A percentile compares a stretch with the other conserved stretches of the same genome.
Evolutionary conservation across 176 grass and related monocot genomes (phyloP).

Genomic region (Phoenix roebelenii): DNA sequence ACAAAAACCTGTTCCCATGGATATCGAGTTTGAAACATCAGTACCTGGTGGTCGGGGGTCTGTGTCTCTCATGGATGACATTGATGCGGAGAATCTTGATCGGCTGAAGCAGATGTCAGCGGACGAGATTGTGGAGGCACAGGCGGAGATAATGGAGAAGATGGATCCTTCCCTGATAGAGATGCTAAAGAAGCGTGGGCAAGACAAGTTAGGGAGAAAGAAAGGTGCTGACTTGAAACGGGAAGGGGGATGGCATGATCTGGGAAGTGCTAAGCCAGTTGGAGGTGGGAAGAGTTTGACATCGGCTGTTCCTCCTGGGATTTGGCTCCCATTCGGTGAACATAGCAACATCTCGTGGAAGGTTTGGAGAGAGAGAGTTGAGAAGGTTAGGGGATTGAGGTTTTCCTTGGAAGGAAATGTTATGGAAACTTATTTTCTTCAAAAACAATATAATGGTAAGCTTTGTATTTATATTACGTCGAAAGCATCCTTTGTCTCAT

Average conservation of each 20-base stretch:
- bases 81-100: slow-evolving; percentile 53
- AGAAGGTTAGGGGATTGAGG: slow-evolving; percentile 53
- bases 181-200: slow-evolving; percentile 48
- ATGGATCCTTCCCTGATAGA: slow-evolving; percentile 65
- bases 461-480: no score
- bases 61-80: slow-evolving; percentile 42
- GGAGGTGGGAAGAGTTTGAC: slow-evolving; percentile 18
- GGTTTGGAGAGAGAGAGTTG: slow-evolving; percentile 81
- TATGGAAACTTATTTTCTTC: slow-evolving; percentile 39
- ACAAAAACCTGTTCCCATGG: slow-evolving; percentile 5
- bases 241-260: slow-evolving; percentile 12
- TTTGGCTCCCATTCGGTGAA: slow-evolving; percentile 31
- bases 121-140: slow-evolving; percentile 75
- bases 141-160: slow-evolving; percentile 66
- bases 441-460: slow-evolving; percentile 48
- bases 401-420: slow-evolving; percentile 75
- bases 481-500: no score
- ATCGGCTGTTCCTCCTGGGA: slow-evolving; percentile 9
- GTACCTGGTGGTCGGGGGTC: background rate
- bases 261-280: slow-evolving; percentile 1
- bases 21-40: background rate
- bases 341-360: slow-evolving; percentile 49
- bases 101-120: slow-evolving; percentile 69
- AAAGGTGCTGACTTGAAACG: slow-evolving; percentile 21
- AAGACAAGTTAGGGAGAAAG: slow-evolving; percentile 29